Base-by-base conservation (phyloP, 2,329 filamentous ascomycete genomes). In the Penicillium sp. region DNA sequence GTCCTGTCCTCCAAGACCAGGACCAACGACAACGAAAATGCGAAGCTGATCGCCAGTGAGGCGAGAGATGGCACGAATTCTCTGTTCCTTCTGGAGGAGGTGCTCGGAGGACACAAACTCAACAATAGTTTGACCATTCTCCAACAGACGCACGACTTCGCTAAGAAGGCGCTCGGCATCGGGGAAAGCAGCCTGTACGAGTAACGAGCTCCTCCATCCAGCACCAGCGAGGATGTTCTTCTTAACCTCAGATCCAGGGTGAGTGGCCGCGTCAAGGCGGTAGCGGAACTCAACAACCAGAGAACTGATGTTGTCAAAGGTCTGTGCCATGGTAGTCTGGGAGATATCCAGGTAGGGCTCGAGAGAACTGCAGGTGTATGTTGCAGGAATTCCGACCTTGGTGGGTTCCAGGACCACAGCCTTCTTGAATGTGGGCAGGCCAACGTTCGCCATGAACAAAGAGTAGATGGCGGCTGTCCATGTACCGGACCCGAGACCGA, bases 391-490 rank as follows among this genome's bases (percentile, higher is more conserved):
- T 25, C 7, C 25, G 12, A 15, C 25, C n/a, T 29, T 31, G 1
- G 7, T 11, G 9, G 35, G 22, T 15, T 49, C n/a, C 18, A 20
- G 20, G 25, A 50, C 15, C 37, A 7, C 11, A 1, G 35, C 23
- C 35, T 43, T 43, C 25, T 50, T 50, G 23, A 42, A 50, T 11
- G 8, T 31, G 9, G 48, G 37, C 6, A 50, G n/a, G 6, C 48
- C 48, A 31, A 50, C 23, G 18, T 50, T 37, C 1, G 48, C 48
- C 48, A 42, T 41, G 25, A 50, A 25, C 48, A 50, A 25, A 23
- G 48, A 37, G 48, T 50, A 50, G 15, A 50, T 50, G 11, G 48
- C 48, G 6, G 48, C 48, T 2, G 48, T 50, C 48, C 48, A 50
- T 23, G 48, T 50, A 42, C 48, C 48, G 23, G 48, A 41, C 4